A percentile compares a stretch with the other conserved stretches of the same genome.
Evolutionary conservation across 225 moss, liverwort and hornwort species (phyloP).

Genomic region (Rhytidiadelphus loreus): DNA sequence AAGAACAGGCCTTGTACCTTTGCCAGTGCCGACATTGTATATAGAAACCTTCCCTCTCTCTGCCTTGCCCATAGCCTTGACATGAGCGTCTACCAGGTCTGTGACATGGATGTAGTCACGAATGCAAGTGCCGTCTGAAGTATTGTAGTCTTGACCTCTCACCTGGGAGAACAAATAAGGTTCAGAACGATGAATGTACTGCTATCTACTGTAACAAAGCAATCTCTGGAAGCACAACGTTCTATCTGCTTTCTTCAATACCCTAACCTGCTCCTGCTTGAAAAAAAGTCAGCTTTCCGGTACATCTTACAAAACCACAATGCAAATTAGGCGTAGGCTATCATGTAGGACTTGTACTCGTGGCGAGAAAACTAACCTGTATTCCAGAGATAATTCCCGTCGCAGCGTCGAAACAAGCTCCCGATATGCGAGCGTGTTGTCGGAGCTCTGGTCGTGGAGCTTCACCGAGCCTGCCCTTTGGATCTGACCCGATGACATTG

Average conservation of each 20-base stretch:
- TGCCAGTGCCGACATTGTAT: conserved; percentile 91
- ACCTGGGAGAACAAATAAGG: conserved; percentile 10
- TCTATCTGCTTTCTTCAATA: background rate
- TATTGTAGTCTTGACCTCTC: conserved; percentile 65
- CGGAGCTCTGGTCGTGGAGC: conserved; percentile 85
- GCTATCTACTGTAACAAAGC: background rate
- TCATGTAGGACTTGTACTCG: background rate
- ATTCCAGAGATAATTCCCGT: conserved; percentile 55
- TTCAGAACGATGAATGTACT: background rate
- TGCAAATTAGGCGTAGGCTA: background rate
- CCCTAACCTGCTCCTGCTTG: background rate
- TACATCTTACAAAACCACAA: background rate
- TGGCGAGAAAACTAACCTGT: conserved; percentile 25
- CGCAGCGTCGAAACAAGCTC: conserved; percentile 95
- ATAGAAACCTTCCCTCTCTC: conserved; percentile 37
- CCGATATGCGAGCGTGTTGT: conserved; percentile 79
- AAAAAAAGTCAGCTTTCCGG: background rate
- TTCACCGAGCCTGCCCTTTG: conserved; percentile 83
- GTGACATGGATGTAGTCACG: conserved; percentile 97
- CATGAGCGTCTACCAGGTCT: conserved; percentile 85
- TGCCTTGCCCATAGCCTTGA: conserved; percentile 68
- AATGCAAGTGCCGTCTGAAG: conserved; percentile 81
- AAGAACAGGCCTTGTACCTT: conserved; percentile 28
- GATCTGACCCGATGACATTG: conserved; percentile 95
- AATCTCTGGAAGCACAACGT: background rate